phyloP scores from a whole-genome alignment of 768 basidiomycete species.

The Serpula lacrymans region DNA sequence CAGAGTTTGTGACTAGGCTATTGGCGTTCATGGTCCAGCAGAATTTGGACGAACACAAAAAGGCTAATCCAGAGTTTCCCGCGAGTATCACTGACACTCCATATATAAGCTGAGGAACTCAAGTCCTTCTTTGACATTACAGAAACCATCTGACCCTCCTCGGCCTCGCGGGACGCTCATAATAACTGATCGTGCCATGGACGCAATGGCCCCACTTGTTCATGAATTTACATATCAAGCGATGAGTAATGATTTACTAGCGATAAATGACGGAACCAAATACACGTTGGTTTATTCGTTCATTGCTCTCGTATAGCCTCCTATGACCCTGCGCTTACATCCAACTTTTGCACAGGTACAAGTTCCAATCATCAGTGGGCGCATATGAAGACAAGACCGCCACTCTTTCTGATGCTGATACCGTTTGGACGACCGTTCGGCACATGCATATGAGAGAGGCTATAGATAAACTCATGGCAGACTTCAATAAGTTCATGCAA shows the following conservation, averaged over 20 bases:
- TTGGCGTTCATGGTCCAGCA: constrained; percentile 84
- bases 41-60: constrained; percentile 84
- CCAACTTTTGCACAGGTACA: constrained; percentile 57
- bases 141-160: constrained; percentile 54
- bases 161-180: constrained; percentile 79
- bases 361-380: constrained; percentile 87
- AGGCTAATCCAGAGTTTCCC: constrained; percentile 80
- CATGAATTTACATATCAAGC: constrained; percentile 99
- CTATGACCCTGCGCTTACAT: neutral
- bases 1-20: constrained; percentile 75
- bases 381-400: constrained; percentile 87
- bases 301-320: constrained; percentile 1
- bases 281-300: constrained; percentile 67
- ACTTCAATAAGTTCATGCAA: constrained; percentile 91
- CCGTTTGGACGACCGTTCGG: constrained; percentile 87
- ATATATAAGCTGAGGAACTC: neutral
- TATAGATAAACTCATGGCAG: constrained; percentile 93
- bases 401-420: constrained; percentile 79
- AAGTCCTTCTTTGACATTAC: constrained; percentile 3
- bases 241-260: constrained; percentile 93
- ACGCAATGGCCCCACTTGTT: constrained; percentile 82
- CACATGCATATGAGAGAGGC: constrained; percentile 99
- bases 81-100: constrained; percentile 47
- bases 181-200: constrained; percentile 97
- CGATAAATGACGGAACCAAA: constrained; percentile 79